These are phyloP conservation scores for Hansenula lynferdii DNA, from an alignment of 1,139 yeast species.

Conservation along the genomic window DNA sequence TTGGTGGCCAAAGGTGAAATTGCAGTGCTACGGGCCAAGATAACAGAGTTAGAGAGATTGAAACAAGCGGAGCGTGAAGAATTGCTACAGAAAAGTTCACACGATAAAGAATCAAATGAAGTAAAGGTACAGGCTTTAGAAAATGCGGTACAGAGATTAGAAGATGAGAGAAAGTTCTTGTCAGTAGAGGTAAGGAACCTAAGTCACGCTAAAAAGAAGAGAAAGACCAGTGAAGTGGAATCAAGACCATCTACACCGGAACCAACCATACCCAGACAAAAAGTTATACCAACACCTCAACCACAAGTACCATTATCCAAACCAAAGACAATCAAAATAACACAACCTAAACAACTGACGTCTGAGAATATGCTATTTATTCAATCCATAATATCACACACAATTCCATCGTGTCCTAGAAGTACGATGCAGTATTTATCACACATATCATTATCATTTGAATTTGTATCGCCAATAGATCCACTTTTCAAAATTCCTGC, in stretches of 20 bases:
- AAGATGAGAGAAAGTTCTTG: conserved; percentile 69
- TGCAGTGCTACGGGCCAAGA: conserved; percentile 64
- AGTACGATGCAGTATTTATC: conserved; percentile 47
- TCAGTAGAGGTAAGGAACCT: conserved; percentile 33
- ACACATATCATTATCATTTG: conserved; percentile 38
- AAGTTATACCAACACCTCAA: background rate
- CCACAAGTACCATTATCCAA: conserved; percentile 1
- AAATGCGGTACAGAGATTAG: conserved; percentile 45
- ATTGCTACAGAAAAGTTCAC: conserved; percentile 12
- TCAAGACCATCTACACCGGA: background rate
- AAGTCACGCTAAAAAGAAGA: conserved; percentile 18
- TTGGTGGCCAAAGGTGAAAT: conserved; percentile 70
- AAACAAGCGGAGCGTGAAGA: conserved; percentile 10
- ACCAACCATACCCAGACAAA: background rate
- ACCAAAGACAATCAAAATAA: conserved; percentile 9
- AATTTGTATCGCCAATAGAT: conserved; percentile 25
- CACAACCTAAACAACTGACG: conserved; percentile 14
- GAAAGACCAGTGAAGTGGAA: conserved; percentile 7
- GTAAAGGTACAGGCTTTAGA: conserved; percentile 40
- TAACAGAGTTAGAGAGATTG: conserved; percentile 41
- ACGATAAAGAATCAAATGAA: conserved; percentile 29
- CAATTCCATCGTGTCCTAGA: conserved; percentile 43
- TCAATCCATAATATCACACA: conserved; percentile 31
- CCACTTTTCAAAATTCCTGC: conserved; percentile 25
- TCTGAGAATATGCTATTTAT: conserved; percentile 37